A percentile compares a stretch with the other conserved stretches of the same genome.
These are phyloP conservation scores for Sporobolomyces roseus DNA, from an alignment of 768 basidiomycete species.

Conservation along the genomic window DNA sequence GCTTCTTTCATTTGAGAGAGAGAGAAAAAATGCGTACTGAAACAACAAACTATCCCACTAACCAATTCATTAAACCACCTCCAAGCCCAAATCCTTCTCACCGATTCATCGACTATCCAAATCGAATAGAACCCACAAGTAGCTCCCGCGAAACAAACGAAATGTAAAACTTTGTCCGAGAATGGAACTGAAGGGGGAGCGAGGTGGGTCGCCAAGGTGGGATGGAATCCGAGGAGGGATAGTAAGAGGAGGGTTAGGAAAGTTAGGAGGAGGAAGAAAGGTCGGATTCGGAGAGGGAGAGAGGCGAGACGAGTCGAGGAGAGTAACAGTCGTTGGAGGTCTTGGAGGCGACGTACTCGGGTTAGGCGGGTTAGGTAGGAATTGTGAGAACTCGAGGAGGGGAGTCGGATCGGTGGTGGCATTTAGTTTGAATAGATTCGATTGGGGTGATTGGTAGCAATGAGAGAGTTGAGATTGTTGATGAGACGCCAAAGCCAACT, in stretches of 20 bases:
- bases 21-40: conserved; percentile 17
- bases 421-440: not conserved
- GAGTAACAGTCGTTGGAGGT: not conserved
- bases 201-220: conserved; percentile 34
- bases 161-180: conserved; percentile 40
- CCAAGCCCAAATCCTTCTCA: conserved; percentile 33
- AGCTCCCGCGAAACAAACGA: conserved; percentile 34
- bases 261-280: conserved; percentile 31
- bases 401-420: conserved; percentile 19
- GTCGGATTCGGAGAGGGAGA: conserved; percentile 17
- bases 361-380: not conserved
- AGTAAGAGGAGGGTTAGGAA: conserved; percentile 32
- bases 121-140: conserved; percentile 32
- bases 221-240: conserved; percentile 41
- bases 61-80: conserved; percentile 18
- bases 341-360: not conserved
- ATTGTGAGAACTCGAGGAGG: not conserved
- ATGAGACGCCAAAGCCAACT: not conserved
- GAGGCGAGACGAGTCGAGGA: not conserved
- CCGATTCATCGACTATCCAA: conserved; percentile 33
- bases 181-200: conserved; percentile 28
- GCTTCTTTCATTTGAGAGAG: no score
- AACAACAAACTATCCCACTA: conserved; percentile 19
- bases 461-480: not conserved
- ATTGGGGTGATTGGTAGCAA: not conserved